phyloP scores from a whole-genome alignment of 2,329 filamentous ascomycete genomes.

The Pseudogymnoascus sp. region DNA sequence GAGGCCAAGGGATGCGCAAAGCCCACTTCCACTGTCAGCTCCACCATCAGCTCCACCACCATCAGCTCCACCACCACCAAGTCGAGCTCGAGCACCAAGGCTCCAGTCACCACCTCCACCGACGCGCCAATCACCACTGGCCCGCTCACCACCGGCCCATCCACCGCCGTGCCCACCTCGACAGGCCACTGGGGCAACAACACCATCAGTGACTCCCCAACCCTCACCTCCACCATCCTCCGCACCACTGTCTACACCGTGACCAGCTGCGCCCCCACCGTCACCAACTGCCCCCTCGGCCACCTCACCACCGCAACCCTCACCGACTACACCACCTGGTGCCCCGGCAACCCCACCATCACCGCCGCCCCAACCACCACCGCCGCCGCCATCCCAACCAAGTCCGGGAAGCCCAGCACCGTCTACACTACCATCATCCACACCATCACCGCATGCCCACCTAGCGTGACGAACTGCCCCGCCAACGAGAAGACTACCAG shows the following conservation, averaged over 20 bases:
- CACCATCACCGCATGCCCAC: slow-evolving; percentile 23
- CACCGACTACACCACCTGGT: slow-evolving; percentile 22
- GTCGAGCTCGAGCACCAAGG: not conserved
- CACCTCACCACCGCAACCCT: slow-evolving; percentile 22
- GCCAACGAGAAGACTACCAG: slow-evolving; percentile 19
- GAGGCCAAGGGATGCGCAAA: not conserved
- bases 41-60: not conserved
- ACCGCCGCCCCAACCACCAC: slow-evolving; percentile 7
- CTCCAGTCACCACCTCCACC: not conserved
- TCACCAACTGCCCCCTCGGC: slow-evolving; percentile 25
- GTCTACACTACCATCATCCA: slow-evolving; percentile 13
- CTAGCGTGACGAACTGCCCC: slow-evolving; percentile 33
- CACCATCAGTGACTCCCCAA: not conserved
- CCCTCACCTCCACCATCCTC: slow-evolving; percentile 21
- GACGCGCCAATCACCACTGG: not conserved
- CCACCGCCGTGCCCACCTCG: not conserved
- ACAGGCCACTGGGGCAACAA: not conserved
- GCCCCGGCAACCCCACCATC: slow-evolving; percentile 15
- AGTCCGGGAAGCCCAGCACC: slow-evolving; percentile 8
- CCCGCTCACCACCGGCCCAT: not conserved
- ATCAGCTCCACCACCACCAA: not conserved
- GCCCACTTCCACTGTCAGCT: not conserved
- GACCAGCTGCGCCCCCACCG: slow-evolving; percentile 22
- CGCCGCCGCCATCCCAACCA: not conserved
- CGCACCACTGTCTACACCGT: slow-evolving; percentile 22